Evolutionary conservation across 2,329 filamentous ascomycete genomes (phyloP), one percentile per base, ranked within the genome.

Genomic region (Fusarium sp.): DNA sequence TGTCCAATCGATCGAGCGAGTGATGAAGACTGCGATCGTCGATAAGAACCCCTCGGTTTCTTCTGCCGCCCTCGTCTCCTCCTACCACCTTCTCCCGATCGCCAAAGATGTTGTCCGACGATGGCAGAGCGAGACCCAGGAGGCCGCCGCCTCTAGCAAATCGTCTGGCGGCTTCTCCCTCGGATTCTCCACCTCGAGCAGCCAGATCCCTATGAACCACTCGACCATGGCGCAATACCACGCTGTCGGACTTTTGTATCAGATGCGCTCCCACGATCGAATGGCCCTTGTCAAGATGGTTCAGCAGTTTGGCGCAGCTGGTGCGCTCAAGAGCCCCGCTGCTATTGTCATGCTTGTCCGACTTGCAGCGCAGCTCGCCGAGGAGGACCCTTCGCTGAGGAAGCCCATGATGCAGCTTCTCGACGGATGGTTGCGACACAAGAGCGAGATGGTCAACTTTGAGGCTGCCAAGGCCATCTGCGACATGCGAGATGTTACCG

Each of bases 251-350:
- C 87, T 99, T 59, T 83, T 99, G 46, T 99, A 98, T 81, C 95
- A 98, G 82, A 98, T 98, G 93, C 91, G 96, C 77, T 91, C 91
- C 76, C 94, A 97, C 80, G 96, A 99, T 80, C 90, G 96, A 75
- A 99, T 99, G 96, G 94, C 96, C 20, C 83, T 99, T 74, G 95
- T 98, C 66, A 99, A 99, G 87, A 98, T 99, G 96, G 95, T 99
- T n/a, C 96, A 99, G 83, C 96, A 99, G 80, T 98, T 97, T 79
- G 93, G 93, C 57, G 90, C 91, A 58, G 89, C 93, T 14, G 96
- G 96, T 63, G 93, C 93, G 10, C 91, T 98, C 68, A 98, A 97
- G 89, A 97, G 92, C 81, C 93, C 96, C 18, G 93, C 95, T 65
- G 96, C 94, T 33, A 91, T 94, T 63, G 89, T 99, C 55, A 90